Evolutionary conservation across 2,329 filamentous ascomycete genomes (phyloP).

Genomic region (Colletotrichum navitas): DNA sequence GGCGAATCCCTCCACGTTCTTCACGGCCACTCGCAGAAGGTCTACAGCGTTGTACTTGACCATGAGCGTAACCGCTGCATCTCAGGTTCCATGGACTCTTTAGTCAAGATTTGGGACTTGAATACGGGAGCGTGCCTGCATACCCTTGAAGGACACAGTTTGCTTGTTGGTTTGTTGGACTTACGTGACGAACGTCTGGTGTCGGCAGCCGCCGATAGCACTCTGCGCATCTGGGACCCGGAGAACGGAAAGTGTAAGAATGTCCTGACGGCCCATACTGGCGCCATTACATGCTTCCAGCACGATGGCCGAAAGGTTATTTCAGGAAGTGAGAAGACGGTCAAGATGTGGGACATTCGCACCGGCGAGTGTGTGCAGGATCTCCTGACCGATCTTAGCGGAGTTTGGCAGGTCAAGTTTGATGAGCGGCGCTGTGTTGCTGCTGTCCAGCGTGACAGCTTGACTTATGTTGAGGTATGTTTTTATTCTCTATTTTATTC

Average conservation of each 20-base stretch:
- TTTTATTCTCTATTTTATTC: not conserved
- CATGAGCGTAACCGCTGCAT: slow-evolving; percentile 94
- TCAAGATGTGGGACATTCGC: slow-evolving; percentile 98
- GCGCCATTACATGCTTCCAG: slow-evolving; percentile 98
- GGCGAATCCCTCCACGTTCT: slow-evolving; percentile 88
- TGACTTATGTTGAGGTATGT: slow-evolving; percentile 96
- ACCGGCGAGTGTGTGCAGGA: slow-evolving; percentile 94
- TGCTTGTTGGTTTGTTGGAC: slow-evolving; percentile 92
- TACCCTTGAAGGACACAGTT: slow-evolving; percentile 91
- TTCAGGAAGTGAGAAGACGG: slow-evolving; percentile 91
- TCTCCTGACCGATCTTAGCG: slow-evolving; percentile 89
- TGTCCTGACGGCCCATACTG: slow-evolving; percentile 92
- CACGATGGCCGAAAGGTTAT: slow-evolving; percentile 98
- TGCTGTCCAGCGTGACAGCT: slow-evolving; percentile 89
- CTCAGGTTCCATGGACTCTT: slow-evolving; percentile 97
- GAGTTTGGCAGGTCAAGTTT: slow-evolving; percentile 99
- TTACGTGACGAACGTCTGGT: slow-evolving; percentile 91
- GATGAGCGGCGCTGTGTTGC: slow-evolving; percentile 95
- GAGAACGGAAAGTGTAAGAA: slow-evolving; percentile 92
- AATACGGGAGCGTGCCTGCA: slow-evolving; percentile 86
- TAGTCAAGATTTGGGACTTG: slow-evolving; percentile 97
- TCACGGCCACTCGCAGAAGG: slow-evolving; percentile 89
- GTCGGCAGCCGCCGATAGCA: slow-evolving; percentile 95
- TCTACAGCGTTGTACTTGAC: slow-evolving; percentile 97
- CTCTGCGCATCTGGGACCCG: slow-evolving; percentile 95